Percentiles rank a stretch among this genome's conserved stretches.
These are phyloP conservation scores for Scleroderma citrinum DNA, from an alignment of 768 basidiomycete species.

Conservation along the genomic window DNA sequence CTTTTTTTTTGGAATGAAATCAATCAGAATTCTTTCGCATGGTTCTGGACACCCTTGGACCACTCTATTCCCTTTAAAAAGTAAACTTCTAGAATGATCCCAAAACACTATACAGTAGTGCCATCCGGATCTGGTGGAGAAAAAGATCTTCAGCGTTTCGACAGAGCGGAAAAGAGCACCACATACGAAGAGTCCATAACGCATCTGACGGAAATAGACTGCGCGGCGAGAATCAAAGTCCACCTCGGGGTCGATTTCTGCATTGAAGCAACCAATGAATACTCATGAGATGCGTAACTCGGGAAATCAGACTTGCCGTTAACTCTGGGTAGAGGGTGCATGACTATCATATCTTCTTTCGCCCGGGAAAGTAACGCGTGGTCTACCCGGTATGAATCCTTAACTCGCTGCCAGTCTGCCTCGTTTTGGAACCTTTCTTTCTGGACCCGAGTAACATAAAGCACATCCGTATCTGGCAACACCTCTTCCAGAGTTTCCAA, in stretches of 20 bases:
- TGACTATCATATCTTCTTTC: constrained; percentile 96
- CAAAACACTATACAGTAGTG: constrained; percentile 65
- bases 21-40: too few relatives aligned
- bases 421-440: constrained; percentile 86
- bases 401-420: constrained; percentile 84
- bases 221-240: constrained; percentile 93
- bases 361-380: constrained; percentile 90
- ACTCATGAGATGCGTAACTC: constrained; percentile 3
- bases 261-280: constrained; percentile 4
- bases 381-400: constrained; percentile 89
- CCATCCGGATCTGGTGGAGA: constrained; percentile 62
- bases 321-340: constrained; percentile 97
- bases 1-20: too few relatives aligned
- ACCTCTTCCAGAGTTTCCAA: constrained; percentile 91
- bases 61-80: not conserved
- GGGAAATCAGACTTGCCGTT: constrained; percentile 49
- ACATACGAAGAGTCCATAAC: constrained; percentile 94
- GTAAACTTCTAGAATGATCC: constrained; percentile 19
- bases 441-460: constrained; percentile 95
- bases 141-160: not conserved
- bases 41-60: too few relatives aligned
- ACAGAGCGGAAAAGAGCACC: not conserved
- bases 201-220: constrained; percentile 98
- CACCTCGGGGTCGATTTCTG: constrained; percentile 98
- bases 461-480: constrained; percentile 86